Evolutionary conservation across 768 basidiomycete genomes (phyloP), one percentile per base, ranked within the genome.

Genomic region (Termitomyces sp.): DNA sequence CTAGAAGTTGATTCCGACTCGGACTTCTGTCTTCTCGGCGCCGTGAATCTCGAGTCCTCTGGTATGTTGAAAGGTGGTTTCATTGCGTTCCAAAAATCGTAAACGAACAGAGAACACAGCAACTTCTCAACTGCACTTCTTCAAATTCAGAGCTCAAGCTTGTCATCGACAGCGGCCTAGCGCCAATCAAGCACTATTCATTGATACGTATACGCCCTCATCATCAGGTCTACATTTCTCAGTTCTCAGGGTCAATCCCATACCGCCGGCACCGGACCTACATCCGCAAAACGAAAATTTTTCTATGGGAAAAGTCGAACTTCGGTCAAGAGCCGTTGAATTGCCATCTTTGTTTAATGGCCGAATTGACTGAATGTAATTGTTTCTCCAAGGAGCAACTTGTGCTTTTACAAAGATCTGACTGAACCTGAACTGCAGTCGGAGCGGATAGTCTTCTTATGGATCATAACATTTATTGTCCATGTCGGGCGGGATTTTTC

Each of bases 1-100:
- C 35, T 4, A 4, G 35, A 51, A 40, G 37, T 38, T n/a, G 49
- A 19, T 11, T 51, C 50, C 50, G 50, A 51, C 37, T 51, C 50
- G 50, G 50, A 51, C 11, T 38, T 51, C 50, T 51, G 25, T 27
- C 25, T 50, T 50, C 25, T 27, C n/a, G 35, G 6, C n/a, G 35
- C 25, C 49, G 37, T 38, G 49, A 50, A 40, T 37, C n/a, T 38
- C 10, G 25, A 51, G 27, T 38, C 37, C 17, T 51, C 35, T 51
- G 50, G 50, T 51, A 51, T 51, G 50, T 51, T 51, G 25, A 27
- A 27, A 40, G 37, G 38, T 38, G 38, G 25, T 51, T 51, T 37
- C 23, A 29, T 51, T 27, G 25, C 35, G 37, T 51, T 50, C 49
- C 37, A 37, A 50, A 25, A 51, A 27, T 27, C 25, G 37, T 27